These are phyloP conservation scores for Phaffomyces antillensis DNA, from an alignment of 805 yeast genomes.

Conservation along the genomic window DNA sequence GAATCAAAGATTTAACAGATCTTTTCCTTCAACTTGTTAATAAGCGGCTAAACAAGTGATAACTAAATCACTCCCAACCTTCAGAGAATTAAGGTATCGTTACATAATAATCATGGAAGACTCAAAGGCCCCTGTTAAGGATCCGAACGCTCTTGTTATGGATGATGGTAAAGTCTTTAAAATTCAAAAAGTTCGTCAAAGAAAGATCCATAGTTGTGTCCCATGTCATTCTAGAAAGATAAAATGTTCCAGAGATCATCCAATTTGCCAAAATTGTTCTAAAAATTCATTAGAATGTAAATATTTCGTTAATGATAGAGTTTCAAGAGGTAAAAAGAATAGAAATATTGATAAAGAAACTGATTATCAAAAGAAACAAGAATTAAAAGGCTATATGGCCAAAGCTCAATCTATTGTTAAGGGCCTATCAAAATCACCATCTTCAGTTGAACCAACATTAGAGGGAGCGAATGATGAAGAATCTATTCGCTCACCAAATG, in stretches of 20 bases:
- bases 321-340: slow-evolving; percentile 27
- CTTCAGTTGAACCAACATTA: not conserved
- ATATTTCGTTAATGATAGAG: slow-evolving; percentile 52
- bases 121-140: slow-evolving; percentile 23
- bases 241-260: slow-evolving; percentile 47
- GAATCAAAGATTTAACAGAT: too few relatives aligned
- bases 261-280: slow-evolving; percentile 44
- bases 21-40: too few relatives aligned
- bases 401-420: slow-evolving; percentile 15
- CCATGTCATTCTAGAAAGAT: slow-evolving; percentile 53
- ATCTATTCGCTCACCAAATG: not conserved
- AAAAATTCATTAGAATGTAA: slow-evolving; percentile 42
- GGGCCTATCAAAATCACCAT: slow-evolving; percentile 1
- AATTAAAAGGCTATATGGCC: slow-evolving; percentile 18
- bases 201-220: slow-evolving; percentile 49
- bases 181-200: slow-evolving; percentile 53
- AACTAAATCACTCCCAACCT: not conserved
- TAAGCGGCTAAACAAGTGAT: not conserved
- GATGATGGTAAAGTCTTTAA: slow-evolving; percentile 51
- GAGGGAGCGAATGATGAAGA: not conserved
- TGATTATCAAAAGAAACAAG: slow-evolving; percentile 19
- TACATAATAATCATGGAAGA: slow-evolving; percentile 6
- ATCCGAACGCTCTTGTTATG: slow-evolving; percentile 30
- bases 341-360: slow-evolving; percentile 18
- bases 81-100: not conserved